Percentiles rank a stretch among this genome's conserved stretches.
These are phyloP conservation scores for Dalechampia spathulata DNA, from an alignment of 441 rosid species.

Conservation along the genomic window DNA sequence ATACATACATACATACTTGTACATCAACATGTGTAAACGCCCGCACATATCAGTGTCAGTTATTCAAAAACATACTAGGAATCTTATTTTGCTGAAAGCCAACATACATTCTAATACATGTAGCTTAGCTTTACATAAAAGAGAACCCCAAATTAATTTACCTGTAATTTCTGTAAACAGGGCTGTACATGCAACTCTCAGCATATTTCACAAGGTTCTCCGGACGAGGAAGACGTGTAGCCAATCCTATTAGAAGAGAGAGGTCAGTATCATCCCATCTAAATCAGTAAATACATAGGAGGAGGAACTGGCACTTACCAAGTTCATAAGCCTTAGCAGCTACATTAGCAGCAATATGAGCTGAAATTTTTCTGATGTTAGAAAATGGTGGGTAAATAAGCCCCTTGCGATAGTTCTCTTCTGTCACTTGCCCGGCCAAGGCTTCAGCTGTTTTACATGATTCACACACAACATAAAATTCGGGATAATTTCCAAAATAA, in stretches of 20 bases:
- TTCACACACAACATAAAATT: too few species aligned
- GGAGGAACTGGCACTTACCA: constrained; percentile 28
- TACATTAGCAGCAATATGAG: constrained; percentile 73
- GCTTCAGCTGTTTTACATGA: constrained; percentile 64
- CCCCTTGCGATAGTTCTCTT: constrained; percentile 58
- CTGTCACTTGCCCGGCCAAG: constrained; percentile 61
- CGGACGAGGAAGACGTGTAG: constrained; percentile 78
- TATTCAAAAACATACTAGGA: background rate
- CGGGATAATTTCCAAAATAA: too few species aligned
- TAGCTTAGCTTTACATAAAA: background rate
- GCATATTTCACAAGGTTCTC: constrained; percentile 71
- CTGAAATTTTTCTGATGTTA: constrained; percentile 78
- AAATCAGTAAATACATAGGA: background rate
- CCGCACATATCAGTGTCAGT: too few species aligned
- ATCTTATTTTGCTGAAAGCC: constrained; percentile 1
- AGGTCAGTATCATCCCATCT: background rate
- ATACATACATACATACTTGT: too few species aligned
- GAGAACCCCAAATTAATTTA: constrained; percentile 18
- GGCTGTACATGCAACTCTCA: constrained; percentile 93
- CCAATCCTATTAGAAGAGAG: constrained; percentile 45
- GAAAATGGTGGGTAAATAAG: constrained; percentile 79
- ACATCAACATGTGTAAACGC: too few species aligned
- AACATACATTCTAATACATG: background rate
- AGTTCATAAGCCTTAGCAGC: constrained; percentile 88
- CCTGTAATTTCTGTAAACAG: constrained; percentile 60